These are phyloP conservation scores for Kluyveromyces lactis DNA, from an alignment of 805 yeast species.

Conservation along the genomic window DNA sequence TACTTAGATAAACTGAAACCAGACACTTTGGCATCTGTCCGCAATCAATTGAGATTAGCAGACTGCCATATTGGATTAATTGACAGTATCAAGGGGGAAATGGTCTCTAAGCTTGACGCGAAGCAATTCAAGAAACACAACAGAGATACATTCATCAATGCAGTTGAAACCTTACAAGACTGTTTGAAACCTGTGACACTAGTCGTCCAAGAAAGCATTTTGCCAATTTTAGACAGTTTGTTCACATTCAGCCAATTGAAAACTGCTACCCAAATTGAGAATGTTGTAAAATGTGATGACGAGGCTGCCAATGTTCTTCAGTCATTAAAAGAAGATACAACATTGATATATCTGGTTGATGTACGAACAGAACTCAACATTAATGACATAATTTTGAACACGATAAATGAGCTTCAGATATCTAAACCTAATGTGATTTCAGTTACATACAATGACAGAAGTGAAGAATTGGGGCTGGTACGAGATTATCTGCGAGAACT, in stretches of 20 bases:
- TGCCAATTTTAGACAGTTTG: slow-evolving; percentile 17
- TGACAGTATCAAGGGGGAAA: no score
- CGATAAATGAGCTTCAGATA: slow-evolving; percentile 4
- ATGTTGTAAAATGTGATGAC: slow-evolving; percentile 19
- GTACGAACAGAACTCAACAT: slow-evolving; percentile 15
- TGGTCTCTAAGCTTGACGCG: slow-evolving; percentile 22
- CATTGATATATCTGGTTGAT: slow-evolving; percentile 22
- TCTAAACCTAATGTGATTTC: slow-evolving; percentile 9
- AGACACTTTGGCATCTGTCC: no score
- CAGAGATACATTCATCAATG: slow-evolving; percentile 11
- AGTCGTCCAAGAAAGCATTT: slow-evolving; percentile 17
- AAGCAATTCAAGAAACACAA: slow-evolving; percentile 15
- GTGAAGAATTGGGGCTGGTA: neutral
- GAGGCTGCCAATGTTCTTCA: slow-evolving; percentile 12
- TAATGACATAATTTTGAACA: slow-evolving; percentile 8
- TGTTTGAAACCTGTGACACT: slow-evolving; percentile 9
- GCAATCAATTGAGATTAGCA: no score
- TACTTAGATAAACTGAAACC: no score
- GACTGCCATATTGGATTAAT: no score
- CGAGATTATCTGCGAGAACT: neutral
- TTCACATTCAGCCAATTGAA: slow-evolving; percentile 23
- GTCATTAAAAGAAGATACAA: slow-evolving; percentile 9
- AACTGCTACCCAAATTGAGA: slow-evolving; percentile 19
- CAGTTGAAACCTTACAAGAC: slow-evolving; percentile 1
- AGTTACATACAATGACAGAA: slow-evolving; percentile 1